These are phyloP conservation scores for Tardiomyces blankii DNA, from an alignment of 1,139 yeast species.

Conservation along the genomic window DNA sequence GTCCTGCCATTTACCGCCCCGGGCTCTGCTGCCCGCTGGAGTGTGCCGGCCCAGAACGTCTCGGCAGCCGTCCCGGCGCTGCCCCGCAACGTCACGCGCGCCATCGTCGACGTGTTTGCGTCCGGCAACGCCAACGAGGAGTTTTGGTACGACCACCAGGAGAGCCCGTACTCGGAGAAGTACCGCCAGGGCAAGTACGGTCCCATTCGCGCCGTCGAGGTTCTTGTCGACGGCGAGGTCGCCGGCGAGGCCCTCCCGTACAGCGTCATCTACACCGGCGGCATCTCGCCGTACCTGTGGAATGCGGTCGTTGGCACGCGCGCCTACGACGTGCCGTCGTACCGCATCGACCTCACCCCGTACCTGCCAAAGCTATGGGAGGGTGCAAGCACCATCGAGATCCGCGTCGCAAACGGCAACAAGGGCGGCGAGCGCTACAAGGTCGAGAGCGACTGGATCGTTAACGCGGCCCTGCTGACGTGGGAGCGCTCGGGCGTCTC, in stretches of 20 bases:
- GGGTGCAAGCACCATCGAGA: constrained; percentile 14
- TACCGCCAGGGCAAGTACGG: constrained; percentile 45
- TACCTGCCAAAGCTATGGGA: constrained; percentile 55
- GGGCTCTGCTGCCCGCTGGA: neutral
- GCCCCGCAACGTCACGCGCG: constrained; percentile 44
- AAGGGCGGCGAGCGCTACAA: constrained; percentile 29
- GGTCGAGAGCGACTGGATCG: constrained; percentile 58
- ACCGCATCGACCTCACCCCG: constrained; percentile 57
- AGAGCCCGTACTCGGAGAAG: constrained; percentile 35
- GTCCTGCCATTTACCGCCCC: neutral
- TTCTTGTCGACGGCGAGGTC: constrained; percentile 20
- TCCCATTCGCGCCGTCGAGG: constrained; percentile 27
- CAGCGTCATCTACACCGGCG: constrained; percentile 61
- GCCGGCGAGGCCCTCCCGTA: constrained; percentile 29
- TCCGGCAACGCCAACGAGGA: constrained; percentile 76
- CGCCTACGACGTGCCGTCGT: constrained; percentile 60
- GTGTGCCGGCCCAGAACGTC: neutral
- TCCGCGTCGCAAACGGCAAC: constrained; percentile 46
- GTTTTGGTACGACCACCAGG: constrained; percentile 65
- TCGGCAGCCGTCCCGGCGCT: constrained; percentile 4
- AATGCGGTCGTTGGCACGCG: constrained; percentile 60
- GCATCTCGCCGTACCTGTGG: constrained; percentile 72
- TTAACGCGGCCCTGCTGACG: constrained; percentile 51
- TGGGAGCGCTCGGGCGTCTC: constrained; percentile 37
- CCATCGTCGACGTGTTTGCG: constrained; percentile 47